Evolutionary conservation across 441 rosid species (phyloP).

Genomic region (Monsonia emarginata): DNA sequence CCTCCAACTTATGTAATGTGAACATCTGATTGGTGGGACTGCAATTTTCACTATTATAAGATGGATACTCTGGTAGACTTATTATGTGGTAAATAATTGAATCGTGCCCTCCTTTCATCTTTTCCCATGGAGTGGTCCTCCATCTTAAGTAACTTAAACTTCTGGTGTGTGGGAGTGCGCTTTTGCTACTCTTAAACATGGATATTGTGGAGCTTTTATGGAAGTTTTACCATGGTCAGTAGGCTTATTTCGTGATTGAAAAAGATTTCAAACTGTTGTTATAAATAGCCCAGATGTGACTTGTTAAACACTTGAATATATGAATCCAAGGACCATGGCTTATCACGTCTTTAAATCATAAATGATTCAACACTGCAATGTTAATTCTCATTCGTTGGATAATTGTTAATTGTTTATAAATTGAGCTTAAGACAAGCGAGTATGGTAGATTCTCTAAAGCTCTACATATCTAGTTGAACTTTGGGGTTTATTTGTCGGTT

Average conservation of each 20-base stretch:
- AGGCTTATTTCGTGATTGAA: neutral
- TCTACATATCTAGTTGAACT: neutral
- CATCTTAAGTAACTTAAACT: neutral
- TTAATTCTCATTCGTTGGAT: neutral
- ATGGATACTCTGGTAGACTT: neutral
- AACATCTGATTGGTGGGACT: neutral
- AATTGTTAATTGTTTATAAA: too few species aligned
- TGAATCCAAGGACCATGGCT: neutral
- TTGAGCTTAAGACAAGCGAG: neutral
- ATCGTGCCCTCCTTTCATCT: too few species aligned
- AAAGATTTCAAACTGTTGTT: neutral
- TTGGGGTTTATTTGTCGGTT: slow-evolving; percentile 18
- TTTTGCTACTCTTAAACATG: neutral
- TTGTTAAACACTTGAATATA: neutral
- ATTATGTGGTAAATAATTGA: neutral
- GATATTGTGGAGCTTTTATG: neutral
- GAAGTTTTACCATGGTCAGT: neutral
- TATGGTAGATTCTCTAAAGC: too few species aligned
- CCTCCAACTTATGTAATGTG: neutral
- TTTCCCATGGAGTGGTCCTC: neutral
- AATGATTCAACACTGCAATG: neutral
- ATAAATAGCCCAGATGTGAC: neutral
- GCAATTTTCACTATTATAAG: neutral
- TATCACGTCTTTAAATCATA: neutral
- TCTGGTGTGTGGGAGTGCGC: neutral